Conservation (phyloP, 2,329 filamentous ascomycete genomes). For the Xylariaceae sp. region DNA sequence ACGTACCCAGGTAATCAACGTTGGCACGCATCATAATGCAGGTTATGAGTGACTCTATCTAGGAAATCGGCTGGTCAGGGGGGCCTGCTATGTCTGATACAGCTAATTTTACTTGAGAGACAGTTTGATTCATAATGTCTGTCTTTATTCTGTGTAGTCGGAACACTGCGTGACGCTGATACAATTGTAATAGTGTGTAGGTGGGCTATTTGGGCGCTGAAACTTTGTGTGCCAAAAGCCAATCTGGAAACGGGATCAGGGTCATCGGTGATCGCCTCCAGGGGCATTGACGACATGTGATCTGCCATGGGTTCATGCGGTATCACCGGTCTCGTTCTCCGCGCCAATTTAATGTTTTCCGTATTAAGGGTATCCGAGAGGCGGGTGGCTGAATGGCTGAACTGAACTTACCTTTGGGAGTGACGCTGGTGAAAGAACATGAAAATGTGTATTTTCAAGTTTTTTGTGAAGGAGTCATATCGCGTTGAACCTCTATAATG, state of each 20-base stretch:
- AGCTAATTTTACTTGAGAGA: neutral
- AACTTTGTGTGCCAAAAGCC: neutral
- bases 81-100: neutral
- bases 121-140: neutral
- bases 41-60: neutral
- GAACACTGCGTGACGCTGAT: neutral
- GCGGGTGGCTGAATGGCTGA: slow-evolving; percentile 3
- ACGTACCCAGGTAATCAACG: too few species aligned
- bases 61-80: too few species aligned
- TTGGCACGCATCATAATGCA: too few species aligned
- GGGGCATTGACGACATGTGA: neutral
- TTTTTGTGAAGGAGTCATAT: neutral
- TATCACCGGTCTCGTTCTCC: neutral
- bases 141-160: neutral
- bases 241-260: neutral
- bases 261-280: neutral
- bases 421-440: neutral
- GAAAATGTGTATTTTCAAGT: neutral
- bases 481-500: neutral
- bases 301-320: neutral
- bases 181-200: neutral
- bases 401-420: neutral
- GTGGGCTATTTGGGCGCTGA: neutral
- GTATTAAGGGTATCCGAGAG: slow-evolving; percentile 15
- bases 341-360: slow-evolving; percentile 9